Evolutionary conservation across 2,329 filamentous ascomycete species (phyloP).

Genomic region (Bisporella sp.): DNA sequence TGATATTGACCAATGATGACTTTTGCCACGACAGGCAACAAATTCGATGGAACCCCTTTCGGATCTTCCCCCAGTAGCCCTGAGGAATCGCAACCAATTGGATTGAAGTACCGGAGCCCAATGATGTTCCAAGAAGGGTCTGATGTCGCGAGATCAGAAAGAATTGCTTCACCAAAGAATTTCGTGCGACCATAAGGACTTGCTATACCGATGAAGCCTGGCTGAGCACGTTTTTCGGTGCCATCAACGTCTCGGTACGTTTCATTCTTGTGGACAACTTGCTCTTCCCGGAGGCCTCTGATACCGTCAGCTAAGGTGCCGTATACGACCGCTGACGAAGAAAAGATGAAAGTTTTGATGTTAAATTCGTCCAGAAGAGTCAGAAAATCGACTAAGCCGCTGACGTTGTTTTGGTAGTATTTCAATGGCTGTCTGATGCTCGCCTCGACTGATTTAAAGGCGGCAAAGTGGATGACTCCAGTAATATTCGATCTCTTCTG

Average conservation of each 20-base stretch:
- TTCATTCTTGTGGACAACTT: slow-evolving; percentile 16
- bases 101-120: slow-evolving; percentile 59
- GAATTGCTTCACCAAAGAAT: slow-evolving; percentile 59
- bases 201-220: slow-evolving; percentile 48
- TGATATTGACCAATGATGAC: slow-evolving; percentile 47
- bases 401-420: slow-evolving; percentile 62
- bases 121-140: slow-evolving; percentile 56
- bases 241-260: too few relatives aligned
- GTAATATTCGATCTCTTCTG: slow-evolving; percentile 38
- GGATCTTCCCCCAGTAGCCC: slow-evolving; percentile 57
- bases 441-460: slow-evolving; percentile 58
- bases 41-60: slow-evolving; percentile 52
- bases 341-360: slow-evolving; percentile 61
- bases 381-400: slow-evolving; percentile 52
- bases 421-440: slow-evolving; percentile 51
- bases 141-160: slow-evolving; percentile 51
- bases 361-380: slow-evolving; percentile 46
- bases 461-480: slow-evolving; percentile 61
- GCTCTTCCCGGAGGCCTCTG: slow-evolving; percentile 45
- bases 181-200: slow-evolving; percentile 60
- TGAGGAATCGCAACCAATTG: slow-evolving; percentile 56
- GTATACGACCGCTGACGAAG: slow-evolving; percentile 60
- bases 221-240: too few relatives aligned
- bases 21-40: slow-evolving; percentile 55
- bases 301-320: slow-evolving; percentile 44